phyloP scores from a whole-genome alignment of 1,284 basidiomycete species.

The Cryptococcus sp. region DNA sequence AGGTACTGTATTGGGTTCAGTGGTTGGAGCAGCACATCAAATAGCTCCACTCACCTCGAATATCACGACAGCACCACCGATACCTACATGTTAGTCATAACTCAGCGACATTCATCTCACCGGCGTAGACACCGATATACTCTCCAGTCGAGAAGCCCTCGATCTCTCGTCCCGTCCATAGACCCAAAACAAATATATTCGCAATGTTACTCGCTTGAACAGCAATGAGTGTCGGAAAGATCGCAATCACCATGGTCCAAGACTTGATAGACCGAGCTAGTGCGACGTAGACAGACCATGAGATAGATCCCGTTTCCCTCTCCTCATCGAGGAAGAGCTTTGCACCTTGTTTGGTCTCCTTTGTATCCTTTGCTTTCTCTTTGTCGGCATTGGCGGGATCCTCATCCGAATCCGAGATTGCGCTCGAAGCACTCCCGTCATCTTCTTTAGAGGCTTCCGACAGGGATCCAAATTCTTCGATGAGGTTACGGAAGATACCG shows the following conservation, averaged over 20 bases:
- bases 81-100: background rate
- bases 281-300: constrained; percentile 20
- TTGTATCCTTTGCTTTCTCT: constrained; percentile 6
- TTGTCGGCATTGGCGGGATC: background rate
- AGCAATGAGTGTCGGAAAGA: constrained; percentile 15
- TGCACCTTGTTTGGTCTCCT: constrained; percentile 41
- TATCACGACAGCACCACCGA: constrained; percentile 13
- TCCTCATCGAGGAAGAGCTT: constrained; percentile 53
- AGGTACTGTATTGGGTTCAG: background rate
- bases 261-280: constrained; percentile 21
- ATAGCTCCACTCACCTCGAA: constrained; percentile 5
- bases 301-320: constrained; percentile 28
- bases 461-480: constrained; percentile 9
- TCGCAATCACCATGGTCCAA: constrained; percentile 7
- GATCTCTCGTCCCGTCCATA: constrained; percentile 30
- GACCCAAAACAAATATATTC: constrained; percentile 30
- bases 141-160: constrained; percentile 21
- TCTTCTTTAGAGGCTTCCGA: background rate
- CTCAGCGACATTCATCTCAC: constrained; percentile 3
- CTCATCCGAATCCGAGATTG: background rate
- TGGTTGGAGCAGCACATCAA: background rate
- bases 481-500: constrained; percentile 9
- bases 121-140: constrained; percentile 35
- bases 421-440: background rate
- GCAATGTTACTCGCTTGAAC: constrained; percentile 24